Base-by-base conservation (phyloP, 805 yeast species). In the Suhomyces emberorum region DNA sequence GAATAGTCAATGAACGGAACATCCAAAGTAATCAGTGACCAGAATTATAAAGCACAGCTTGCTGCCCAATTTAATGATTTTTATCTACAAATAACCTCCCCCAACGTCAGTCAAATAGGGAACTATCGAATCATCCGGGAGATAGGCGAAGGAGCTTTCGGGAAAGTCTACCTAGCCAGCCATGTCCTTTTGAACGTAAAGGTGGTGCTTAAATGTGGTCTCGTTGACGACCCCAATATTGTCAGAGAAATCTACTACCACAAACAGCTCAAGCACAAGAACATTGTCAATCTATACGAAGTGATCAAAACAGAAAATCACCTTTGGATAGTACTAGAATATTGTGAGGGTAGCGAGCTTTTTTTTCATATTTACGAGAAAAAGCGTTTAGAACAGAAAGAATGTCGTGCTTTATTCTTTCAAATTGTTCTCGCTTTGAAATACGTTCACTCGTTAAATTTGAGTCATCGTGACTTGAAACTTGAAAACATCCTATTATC, bases 101-200 rank as follows among this genome's bases (percentile, higher is more conserved):
- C 74, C 7, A 77, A 74, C 28, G 61, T 80, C 28, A 65, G 65
- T 32, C 84, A 80, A 37, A 80, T 91, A 9, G 98, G 98, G 1
- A 87, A 84, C 58, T 91, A 91, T 54, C 66, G 72, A 34, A 77
- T 93, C 6, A 51, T 78, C 5, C 69, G 79, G 39, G 85, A 81
- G 46, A 82, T 91, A 15, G 98, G 97, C 2, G 88, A 86, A 49
- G 97, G 97, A 7, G 75, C 95, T 3, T 91, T 88, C 70, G 97
- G 98, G 7, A 85, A 84, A 52, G 95, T 88, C 1, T 93, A 83
- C 55, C 63, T 91, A 20, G 98, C 96, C 1, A 69, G 69, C 24
- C 98, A 91, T 52, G 72, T 73, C 34, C 68, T 88, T 30, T 74
- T 95, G 8, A 79, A 79, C 37, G 69, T 78, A n/a, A 81, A 59